Percentiles rank a stretch among this genome's conserved stretches.
phyloP scores from a whole-genome alignment of 2,329 filamentous ascomycete species.

The Verticillium zaregamsianum region DNA sequence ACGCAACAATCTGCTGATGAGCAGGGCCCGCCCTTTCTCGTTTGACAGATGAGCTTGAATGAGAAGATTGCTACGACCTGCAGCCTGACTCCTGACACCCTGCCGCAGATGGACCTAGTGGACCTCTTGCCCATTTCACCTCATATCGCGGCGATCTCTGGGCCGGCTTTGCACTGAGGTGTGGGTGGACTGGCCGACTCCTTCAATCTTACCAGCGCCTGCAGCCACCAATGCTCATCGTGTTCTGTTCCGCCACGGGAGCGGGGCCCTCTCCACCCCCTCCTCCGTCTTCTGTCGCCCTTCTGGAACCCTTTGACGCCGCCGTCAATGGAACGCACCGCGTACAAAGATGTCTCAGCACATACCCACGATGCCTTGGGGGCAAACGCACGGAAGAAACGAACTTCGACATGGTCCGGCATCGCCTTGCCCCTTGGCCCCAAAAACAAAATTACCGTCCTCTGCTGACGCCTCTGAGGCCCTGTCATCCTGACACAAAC shows the following conservation, averaged over 20 bases:
- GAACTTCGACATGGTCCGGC: background rate
- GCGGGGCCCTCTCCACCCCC: too few relatives aligned
- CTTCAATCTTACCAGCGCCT: background rate
- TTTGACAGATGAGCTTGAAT: background rate
- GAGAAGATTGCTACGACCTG: background rate
- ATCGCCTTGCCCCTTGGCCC: background rate
- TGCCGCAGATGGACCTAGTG: background rate
- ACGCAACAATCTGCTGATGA: background rate
- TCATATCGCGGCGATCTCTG: background rate
- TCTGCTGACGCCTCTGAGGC: background rate
- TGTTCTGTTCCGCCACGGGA: background rate
- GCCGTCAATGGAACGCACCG: background rate
- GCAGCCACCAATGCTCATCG: too few relatives aligned
- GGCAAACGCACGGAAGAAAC: background rate
- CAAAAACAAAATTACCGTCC: background rate
- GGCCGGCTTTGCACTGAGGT: background rate
- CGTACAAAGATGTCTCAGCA: background rate
- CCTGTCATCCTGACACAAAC: background rate
- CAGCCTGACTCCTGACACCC: background rate
- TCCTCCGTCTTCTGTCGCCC: background rate
- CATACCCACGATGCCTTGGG: background rate
- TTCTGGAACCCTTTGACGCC: background rate
- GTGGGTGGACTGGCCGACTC: background rate
- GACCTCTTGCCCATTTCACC: background rate
- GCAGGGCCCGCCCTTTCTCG: background rate